A percentile compares a stretch with the other conserved stretches of the same genome.
Evolutionary conservation across 2,329 filamentous ascomycete genomes (phyloP).

Genomic region (Hymenoscyphus fraxineus): DNA sequence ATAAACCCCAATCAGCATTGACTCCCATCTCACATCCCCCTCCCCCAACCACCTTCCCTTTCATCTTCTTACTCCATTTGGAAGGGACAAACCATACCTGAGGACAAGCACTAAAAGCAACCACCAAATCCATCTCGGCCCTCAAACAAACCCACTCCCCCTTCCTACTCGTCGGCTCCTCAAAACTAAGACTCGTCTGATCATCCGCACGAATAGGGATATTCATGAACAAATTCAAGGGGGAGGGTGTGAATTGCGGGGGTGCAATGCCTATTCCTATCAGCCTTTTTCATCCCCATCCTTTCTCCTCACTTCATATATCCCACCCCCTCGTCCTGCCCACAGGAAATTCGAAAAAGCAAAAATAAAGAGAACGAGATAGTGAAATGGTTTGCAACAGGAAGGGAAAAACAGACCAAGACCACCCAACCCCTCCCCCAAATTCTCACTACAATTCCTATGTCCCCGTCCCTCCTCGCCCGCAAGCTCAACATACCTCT

Average conservation of each 20-base stretch:
- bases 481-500: conserved; percentile 25
- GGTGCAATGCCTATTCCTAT: conserved; percentile 17
- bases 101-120: conserved; percentile 29
- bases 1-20: conserved; percentile 4
- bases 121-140: conserved; percentile 25
- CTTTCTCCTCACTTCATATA: too few relatives aligned
- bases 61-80: neutral
- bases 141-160: conserved; percentile 24
- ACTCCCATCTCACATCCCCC: neutral
- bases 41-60: too few relatives aligned
- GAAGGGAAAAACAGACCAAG: conserved; percentile 7
- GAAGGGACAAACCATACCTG: conserved; percentile 16
- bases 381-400: too few relatives aligned
- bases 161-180: conserved; percentile 22
- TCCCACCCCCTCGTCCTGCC: too few relatives aligned
- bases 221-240: conserved; percentile 29
- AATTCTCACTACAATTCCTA: conserved; percentile 28
- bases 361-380: too few relatives aligned
- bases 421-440: conserved; percentile 22
- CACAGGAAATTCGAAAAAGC: too few relatives aligned
- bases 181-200: conserved; percentile 22
- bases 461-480: conserved; percentile 17
- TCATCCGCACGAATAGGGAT: conserved; percentile 26
- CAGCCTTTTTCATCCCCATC: too few relatives aligned
- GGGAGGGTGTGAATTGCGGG: conserved; percentile 26